phyloP scores from a whole-genome alignment of 2,329 filamentous ascomycete species.

The Emericellopsis atlantica region DNA sequence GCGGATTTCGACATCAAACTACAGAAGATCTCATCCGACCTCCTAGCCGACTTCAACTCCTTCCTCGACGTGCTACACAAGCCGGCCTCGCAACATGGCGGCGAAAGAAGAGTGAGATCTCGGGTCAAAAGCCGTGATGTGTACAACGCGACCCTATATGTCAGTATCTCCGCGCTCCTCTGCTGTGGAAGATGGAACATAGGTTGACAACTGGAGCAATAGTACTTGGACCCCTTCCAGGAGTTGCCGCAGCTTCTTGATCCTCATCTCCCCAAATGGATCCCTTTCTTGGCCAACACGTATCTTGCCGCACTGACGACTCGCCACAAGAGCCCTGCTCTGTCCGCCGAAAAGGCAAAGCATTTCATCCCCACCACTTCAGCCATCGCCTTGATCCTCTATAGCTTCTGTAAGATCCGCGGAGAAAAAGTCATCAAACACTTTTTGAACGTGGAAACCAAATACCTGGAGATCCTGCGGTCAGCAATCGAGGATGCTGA shows the following conservation, averaged over 20 bases:
- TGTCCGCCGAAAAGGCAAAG: constrained; percentile 12
- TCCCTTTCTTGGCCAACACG: constrained; percentile 62
- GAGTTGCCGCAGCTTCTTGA: constrained; percentile 91
- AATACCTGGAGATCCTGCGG: constrained; percentile 70
- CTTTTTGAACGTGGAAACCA: constrained; percentile 84
- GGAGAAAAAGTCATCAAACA: constrained; percentile 86
- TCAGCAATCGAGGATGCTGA: constrained; percentile 56
- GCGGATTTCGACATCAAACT: constrained; percentile 49
- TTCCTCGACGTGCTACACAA: constrained; percentile 20
- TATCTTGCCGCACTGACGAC: constrained; percentile 42
- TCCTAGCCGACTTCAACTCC: constrained; percentile 44
- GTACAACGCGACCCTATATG: neutral
- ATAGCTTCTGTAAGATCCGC: constrained; percentile 86
- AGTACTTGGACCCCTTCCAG: constrained; percentile 76
- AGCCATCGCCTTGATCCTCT: constrained; percentile 69
- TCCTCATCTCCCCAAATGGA: constrained; percentile 61
- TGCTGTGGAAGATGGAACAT: no score
- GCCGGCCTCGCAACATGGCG: no score
- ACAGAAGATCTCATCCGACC: constrained; percentile 44
- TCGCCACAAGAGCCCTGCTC: neutral
- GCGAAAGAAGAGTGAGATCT: no score
- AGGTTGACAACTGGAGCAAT: neutral
- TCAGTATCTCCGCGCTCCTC: no score
- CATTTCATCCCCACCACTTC: constrained; percentile 45
- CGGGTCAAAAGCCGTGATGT: neutral